These are phyloP conservation scores for Penicillium lividum DNA, from an alignment of 495 filamentous ascomycete species.

Conservation along the genomic window DNA sequence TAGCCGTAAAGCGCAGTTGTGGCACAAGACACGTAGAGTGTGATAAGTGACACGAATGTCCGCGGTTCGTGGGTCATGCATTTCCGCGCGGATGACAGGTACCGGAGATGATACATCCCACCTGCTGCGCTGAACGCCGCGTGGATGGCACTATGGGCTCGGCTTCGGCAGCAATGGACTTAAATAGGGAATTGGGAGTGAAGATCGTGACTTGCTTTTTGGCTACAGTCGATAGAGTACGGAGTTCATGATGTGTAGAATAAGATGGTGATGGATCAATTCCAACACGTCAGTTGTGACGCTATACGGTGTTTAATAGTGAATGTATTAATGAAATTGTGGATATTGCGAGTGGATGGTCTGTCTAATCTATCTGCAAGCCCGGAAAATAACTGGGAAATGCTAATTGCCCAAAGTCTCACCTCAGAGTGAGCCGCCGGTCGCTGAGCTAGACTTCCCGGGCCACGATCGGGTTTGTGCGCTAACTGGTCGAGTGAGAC, in stretches of 20 bases:
- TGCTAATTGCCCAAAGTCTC: background rate
- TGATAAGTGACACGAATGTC: background rate
- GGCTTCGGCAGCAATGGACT: background rate
- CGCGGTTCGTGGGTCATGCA: slow-evolving; percentile 1
- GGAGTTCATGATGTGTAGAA: background rate
- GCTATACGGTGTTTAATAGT: background rate
- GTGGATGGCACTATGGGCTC: slow-evolving; percentile 4
- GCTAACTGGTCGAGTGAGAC: slow-evolving; percentile 7
- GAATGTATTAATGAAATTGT: background rate
- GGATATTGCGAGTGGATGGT: background rate
- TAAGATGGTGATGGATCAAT: slow-evolving; percentile 5
- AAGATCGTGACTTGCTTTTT: background rate
- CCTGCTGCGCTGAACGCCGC: background rate
- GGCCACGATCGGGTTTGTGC: slow-evolving; percentile 21
- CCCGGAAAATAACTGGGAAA: background rate
- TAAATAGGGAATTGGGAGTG: background rate
- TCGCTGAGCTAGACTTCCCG: background rate
- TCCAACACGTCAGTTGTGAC: slow-evolving; percentile 5
- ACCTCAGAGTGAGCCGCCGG: background rate
- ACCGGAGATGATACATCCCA: slow-evolving; percentile 4
- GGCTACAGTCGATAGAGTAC: background rate
- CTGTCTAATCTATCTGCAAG: slow-evolving; percentile 4
- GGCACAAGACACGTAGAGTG: slow-evolving; percentile 7
- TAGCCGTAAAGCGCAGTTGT: slow-evolving; percentile 13
- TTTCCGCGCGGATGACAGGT: slow-evolving; percentile 11